Conservation (phyloP, 2,329 filamentous ascomycete species). For the Leptodontidium sp. region DNA sequence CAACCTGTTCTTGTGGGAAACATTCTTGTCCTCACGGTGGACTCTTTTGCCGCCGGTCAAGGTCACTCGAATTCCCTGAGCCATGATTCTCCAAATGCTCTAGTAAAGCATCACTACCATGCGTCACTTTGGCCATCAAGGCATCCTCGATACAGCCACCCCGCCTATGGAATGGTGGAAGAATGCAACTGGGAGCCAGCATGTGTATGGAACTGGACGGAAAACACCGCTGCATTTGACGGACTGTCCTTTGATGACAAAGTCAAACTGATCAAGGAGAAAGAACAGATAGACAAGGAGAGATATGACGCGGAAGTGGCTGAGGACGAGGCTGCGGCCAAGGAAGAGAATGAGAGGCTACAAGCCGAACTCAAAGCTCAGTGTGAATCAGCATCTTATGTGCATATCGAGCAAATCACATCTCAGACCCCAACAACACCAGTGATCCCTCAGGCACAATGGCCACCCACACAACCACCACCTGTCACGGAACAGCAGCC, state of each 20-base stretch:
- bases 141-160: slow-evolving; percentile 72
- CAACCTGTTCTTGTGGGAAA: slow-evolving; percentile 72
- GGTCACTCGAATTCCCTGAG: slow-evolving; percentile 77
- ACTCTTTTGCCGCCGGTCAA: slow-evolving; percentile 76
- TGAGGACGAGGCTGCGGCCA: slow-evolving; percentile 22
- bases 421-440: background rate
- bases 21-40: slow-evolving; percentile 73
- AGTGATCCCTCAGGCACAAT: background rate
- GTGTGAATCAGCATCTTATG: slow-evolving; percentile 21
- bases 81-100: slow-evolving; percentile 69
- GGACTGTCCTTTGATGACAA: slow-evolving; percentile 66
- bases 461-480: slow-evolving; percentile 5
- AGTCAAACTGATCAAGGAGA: slow-evolving; percentile 49
- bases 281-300: slow-evolving; percentile 18
- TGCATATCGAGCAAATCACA: slow-evolving; percentile 22
- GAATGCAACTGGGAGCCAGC: slow-evolving; percentile 73
- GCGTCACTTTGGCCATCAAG: slow-evolving; percentile 75
- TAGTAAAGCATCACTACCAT: slow-evolving; percentile 79
- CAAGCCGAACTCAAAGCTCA: slow-evolving; percentile 15
- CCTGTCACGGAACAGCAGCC: background rate
- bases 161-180: slow-evolving; percentile 74
- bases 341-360: slow-evolving; percentile 18
- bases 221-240: slow-evolving; percentile 67
- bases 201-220: slow-evolving; percentile 72
- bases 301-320: slow-evolving; percentile 32